phyloP scores from a whole-genome alignment of 805 yeast genomes.

The Millerozyma miso region DNA sequence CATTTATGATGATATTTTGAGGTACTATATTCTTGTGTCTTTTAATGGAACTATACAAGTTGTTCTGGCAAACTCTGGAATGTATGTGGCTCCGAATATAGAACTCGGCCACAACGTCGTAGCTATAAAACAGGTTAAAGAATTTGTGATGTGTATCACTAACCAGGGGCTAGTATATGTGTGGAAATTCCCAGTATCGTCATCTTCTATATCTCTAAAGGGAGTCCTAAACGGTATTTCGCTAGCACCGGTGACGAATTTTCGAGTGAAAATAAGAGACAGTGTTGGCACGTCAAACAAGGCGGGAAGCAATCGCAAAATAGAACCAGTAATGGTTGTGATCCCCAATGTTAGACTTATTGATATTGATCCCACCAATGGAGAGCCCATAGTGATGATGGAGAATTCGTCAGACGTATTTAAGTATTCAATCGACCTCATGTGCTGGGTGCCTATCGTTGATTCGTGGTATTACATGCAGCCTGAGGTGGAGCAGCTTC shows the following conservation, averaged over 20 bases:
- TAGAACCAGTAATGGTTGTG: conserved; percentile 1
- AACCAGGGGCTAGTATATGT: conserved; percentile 46
- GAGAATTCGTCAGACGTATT: conserved; percentile 33
- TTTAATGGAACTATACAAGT: conserved; percentile 54
- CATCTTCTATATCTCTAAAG: conserved; percentile 13
- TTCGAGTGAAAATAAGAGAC: conserved; percentile 12
- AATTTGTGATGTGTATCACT: conserved; percentile 42
- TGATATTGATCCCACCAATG: conserved; percentile 33
- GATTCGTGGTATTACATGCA: conserved; percentile 40
- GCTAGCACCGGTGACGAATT: conserved; percentile 50
- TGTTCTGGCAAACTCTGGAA: conserved; percentile 41
- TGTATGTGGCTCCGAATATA: conserved; percentile 42
- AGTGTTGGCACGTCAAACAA: conserved; percentile 1
- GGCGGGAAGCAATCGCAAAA: background rate
- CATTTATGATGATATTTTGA: conserved; percentile 25
- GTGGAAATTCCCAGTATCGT: conserved; percentile 40
- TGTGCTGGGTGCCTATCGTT: conserved; percentile 44
- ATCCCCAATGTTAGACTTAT: conserved; percentile 18
- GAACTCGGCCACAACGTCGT: conserved; percentile 50
- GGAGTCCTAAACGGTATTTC: conserved; percentile 42
- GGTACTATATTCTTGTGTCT: conserved; percentile 52
- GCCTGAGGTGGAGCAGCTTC: conserved; percentile 1
- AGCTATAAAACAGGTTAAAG: conserved; percentile 28
- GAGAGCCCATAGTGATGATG: conserved; percentile 40
- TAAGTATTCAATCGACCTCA: conserved; percentile 37